Conservation (phyloP, 2,329 filamentous ascomycete species). For the Didymella keratinophila region DNA sequence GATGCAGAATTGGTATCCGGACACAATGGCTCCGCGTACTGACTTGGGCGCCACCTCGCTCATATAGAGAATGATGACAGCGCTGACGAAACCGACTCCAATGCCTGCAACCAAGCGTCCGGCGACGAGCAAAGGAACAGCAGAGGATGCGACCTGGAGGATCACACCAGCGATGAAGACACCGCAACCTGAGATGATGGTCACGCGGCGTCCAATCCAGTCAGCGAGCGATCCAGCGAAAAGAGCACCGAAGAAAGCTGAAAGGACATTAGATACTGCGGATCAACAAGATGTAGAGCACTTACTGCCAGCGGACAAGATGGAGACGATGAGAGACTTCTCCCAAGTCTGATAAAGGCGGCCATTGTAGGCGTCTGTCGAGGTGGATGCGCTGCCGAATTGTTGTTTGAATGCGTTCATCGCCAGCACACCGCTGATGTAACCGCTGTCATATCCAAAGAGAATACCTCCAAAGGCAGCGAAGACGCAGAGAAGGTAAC, state of each 20-base stretch:
- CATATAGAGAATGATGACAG: slow-evolving; percentile 73
- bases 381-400: slow-evolving; percentile 54
- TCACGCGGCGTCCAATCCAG: slow-evolving; percentile 72
- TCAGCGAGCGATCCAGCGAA: slow-evolving; percentile 74
- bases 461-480: slow-evolving; percentile 65
- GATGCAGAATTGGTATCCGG: slow-evolving; percentile 84
- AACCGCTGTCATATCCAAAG: slow-evolving; percentile 81
- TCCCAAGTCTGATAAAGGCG: slow-evolving; percentile 56
- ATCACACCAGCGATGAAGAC: slow-evolving; percentile 51
- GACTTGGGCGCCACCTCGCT: slow-evolving; percentile 76
- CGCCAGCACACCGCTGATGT: slow-evolving; percentile 71
- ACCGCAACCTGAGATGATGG: slow-evolving; percentile 54
- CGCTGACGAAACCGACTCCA: slow-evolving; percentile 51
- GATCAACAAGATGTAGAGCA: not conserved
- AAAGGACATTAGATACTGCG: not conserved
- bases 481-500: slow-evolving; percentile 57
- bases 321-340: slow-evolving; percentile 78
- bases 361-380: slow-evolving; percentile 51
- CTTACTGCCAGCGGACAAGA: slow-evolving; percentile 73
- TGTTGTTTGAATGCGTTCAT: slow-evolving; percentile 50
- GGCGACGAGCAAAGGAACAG: slow-evolving; percentile 45
- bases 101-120: slow-evolving; percentile 52
- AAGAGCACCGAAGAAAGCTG: slow-evolving; percentile 78
- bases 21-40: slow-evolving; percentile 75
- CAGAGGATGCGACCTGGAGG: slow-evolving; percentile 48